Evolutionary conservation across 495 filamentous ascomycete genomes (phyloP), one percentile per base, ranked within the genome.

Genomic region (Polyplosphaeria fusca): DNA sequence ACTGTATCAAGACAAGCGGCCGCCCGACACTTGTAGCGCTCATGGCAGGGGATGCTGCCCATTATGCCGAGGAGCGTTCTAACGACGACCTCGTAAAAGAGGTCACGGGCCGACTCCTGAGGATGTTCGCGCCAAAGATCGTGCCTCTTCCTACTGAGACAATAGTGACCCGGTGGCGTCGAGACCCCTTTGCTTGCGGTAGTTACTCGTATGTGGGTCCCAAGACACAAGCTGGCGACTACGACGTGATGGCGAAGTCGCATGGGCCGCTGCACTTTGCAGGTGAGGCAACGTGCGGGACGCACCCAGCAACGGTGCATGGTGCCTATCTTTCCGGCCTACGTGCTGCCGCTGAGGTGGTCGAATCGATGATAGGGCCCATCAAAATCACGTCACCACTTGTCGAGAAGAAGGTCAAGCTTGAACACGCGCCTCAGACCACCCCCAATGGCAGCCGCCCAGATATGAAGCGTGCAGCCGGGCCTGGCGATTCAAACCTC

Each of bases 1-100:
- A 99, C 67, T 87, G 89, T 53, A 83, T 89, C 53, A 87, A 89
- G 55, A 94, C 88, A 2, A 89, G 87, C 44, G 93, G 93, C 4
- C 76, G 90, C 27, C 93, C 93, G 3, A 86, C 88, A 3, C 74
- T 98, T 16, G 80, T 96, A 40, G 94, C 90, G 16, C 80, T 99
- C 27, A 96, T 99, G 94, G 90, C 91, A 38, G 93, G 93, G 18
- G 87, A 97, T 64, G 87, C 93, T n/a, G 94, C 91, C 24, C 84
- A 86, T 56, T 83, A 95, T 58, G 87, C 89, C 1, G 93, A 99
- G 71, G 74, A 73, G 39, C 85, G 79, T 9, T 76, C 80, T 44
- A 87, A 95, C 65, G 80, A 83, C 20, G 77, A 82, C 11, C 82
- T 97, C 18, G 77, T 96, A 42, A 63, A 74, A 5, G 93, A 96